Percentiles rank a stretch among this genome's conserved stretches.
Conservation (phyloP, 1,139 yeast genomes). For the Yamadazyma taylorii region DNA sequence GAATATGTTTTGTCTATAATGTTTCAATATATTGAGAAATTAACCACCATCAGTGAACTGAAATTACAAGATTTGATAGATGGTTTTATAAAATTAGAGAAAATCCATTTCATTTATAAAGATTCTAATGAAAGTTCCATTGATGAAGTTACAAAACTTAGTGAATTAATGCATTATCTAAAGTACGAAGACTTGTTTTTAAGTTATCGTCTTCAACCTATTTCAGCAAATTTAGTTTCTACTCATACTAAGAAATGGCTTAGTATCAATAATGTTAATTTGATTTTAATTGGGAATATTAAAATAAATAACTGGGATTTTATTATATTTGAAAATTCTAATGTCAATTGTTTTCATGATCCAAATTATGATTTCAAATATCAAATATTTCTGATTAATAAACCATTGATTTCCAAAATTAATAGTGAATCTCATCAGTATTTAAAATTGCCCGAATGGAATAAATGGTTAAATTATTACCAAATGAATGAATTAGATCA, state of each 20-base stretch:
- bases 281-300: conserved; percentile 10
- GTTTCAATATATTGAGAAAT: conserved; percentile 21
- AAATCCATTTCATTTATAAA: conserved; percentile 10
- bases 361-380: conserved; percentile 21
- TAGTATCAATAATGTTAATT: conserved; percentile 9
- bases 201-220: conserved; percentile 10
- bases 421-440: background rate
- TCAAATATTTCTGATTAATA: conserved; percentile 13
- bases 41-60: conserved; percentile 8
- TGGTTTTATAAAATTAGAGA: conserved; percentile 12
- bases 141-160: conserved; percentile 11
- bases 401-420: conserved; percentile 1
- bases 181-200: conserved; percentile 9
- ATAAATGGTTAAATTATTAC: conserved; percentile 6
- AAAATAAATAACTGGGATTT: conserved; percentile 1
- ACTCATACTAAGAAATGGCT: conserved; percentile 12
- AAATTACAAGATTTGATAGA: conserved; percentile 25
- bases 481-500: background rate
- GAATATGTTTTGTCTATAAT: conserved; percentile 10
- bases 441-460: conserved; percentile 7
- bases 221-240: conserved; percentile 6
- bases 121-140: conserved; percentile 7
- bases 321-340: background rate
- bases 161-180: conserved; percentile 11
- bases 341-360: conserved; percentile 10